phyloP scores from a whole-genome alignment of 2,329 filamentous ascomycete species.

The Dactylonectria estremocensis region DNA sequence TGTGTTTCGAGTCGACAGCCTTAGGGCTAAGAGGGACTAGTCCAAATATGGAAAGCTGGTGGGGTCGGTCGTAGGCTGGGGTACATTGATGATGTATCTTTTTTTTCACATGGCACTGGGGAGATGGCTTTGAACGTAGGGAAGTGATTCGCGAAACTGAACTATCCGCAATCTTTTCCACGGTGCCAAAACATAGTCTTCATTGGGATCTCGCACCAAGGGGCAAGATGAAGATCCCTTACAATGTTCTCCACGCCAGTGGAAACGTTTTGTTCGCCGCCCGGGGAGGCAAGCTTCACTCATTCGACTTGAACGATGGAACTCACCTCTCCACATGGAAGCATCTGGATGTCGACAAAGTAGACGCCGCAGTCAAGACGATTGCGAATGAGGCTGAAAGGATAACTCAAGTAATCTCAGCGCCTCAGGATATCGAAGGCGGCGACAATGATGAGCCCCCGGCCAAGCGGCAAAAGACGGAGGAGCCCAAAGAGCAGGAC shows the following conservation, averaged over 20 bases:
- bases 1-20: conserved; percentile 47
- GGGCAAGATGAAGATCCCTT: conserved; percentile 68
- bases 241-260: conserved; percentile 72
- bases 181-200: conserved; percentile 8
- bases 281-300: conserved; percentile 79
- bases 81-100: conserved; percentile 55
- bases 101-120: conserved; percentile 45
- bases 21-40: conserved; percentile 59
- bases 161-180: conserved; percentile 23
- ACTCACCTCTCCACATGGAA: conserved; percentile 75
- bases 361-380: conserved; percentile 48
- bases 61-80: conserved; percentile 31
- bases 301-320: conserved; percentile 73
- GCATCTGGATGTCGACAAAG: conserved; percentile 60
- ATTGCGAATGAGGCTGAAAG: conserved; percentile 31
- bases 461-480: conserved; percentile 55
- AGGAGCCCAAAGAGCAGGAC: conserved; percentile 42
- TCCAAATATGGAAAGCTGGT: conserved; percentile 30
- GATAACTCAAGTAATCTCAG: conserved; percentile 30
- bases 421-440: conserved; percentile 27
- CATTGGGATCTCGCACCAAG: conserved; percentile 5
- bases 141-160: conserved; percentile 17
- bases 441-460: conserved; percentile 51
- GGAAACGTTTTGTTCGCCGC: conserved; percentile 79
- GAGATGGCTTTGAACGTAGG: conserved; percentile 38